Conservation (phyloP, 2,329 filamentous ascomycete species). For the Bertia moriformis region DNA sequence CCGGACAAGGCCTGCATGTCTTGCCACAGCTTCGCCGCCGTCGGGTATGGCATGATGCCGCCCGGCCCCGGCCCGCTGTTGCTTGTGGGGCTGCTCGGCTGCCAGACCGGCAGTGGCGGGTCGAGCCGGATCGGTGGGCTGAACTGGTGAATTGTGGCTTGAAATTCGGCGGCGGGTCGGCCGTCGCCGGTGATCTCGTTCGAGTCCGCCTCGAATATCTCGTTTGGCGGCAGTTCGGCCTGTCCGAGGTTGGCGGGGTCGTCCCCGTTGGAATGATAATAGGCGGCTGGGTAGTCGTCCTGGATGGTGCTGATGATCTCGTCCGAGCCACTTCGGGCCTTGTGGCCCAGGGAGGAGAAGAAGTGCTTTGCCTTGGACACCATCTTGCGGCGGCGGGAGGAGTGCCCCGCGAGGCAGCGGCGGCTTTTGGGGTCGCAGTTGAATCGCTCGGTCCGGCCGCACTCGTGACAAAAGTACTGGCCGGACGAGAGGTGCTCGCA, state of each 20-base stretch:
- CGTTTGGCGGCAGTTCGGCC: conserved; percentile 13
- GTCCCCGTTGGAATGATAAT: too few species aligned
- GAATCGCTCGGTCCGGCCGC: conserved; percentile 33
- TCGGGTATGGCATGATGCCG: too few species aligned
- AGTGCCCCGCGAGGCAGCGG: conserved; percentile 28
- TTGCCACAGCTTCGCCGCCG: too few species aligned
- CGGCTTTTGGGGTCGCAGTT: conserved; percentile 35
- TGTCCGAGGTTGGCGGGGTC: too few species aligned
- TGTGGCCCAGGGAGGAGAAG: conserved; percentile 29
- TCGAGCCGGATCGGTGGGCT: too few species aligned
- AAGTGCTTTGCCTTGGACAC: conserved; percentile 36
- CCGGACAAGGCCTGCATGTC: too few species aligned
- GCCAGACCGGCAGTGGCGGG: too few species aligned
- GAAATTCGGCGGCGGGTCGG: conserved; percentile 9
- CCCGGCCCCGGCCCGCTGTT: neutral
- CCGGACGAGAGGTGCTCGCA: conserved; percentile 31
- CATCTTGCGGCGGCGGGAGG: conserved; percentile 34
- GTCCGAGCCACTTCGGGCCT: too few species aligned
- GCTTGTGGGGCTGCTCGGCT: neutral
- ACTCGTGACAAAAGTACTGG: conserved; percentile 42
- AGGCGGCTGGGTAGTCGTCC: too few species aligned
- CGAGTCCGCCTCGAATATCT: conserved; percentile 38
- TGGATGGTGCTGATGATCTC: conserved; percentile 21
- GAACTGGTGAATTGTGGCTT: neutral
- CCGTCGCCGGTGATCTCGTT: conserved; percentile 18